A percentile compares a stretch with the other conserved stretches of the same genome.
These are phyloP conservation scores for Carex scoparia DNA, from an alignment of 176 grass and related monocot genomes.

Conservation along the genomic window DNA sequence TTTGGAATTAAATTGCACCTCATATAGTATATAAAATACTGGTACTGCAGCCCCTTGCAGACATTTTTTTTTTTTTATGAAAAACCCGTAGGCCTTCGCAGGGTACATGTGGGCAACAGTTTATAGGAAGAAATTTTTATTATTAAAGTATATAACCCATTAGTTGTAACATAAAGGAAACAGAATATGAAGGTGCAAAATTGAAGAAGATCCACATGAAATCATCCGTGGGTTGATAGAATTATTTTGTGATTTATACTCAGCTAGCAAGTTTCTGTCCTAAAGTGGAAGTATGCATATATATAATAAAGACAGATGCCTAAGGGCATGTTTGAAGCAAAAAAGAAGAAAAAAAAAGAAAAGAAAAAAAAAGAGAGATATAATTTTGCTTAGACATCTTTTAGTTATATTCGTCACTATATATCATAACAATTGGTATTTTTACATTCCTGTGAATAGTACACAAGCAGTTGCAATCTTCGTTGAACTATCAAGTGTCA, in stretches of 20 bases:
- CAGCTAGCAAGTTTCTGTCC: background rate
- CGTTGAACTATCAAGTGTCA: background rate
- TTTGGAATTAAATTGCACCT: conserved; percentile 3
- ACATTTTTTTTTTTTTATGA: too few relatives aligned
- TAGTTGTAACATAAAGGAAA: background rate
- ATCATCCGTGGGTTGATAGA: background rate
- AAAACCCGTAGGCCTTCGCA: too few relatives aligned
- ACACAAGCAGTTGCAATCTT: background rate
- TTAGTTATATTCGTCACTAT: background rate
- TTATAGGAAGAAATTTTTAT: background rate
- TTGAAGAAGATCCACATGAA: background rate
- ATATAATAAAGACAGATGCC: background rate
- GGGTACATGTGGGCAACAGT: background rate
- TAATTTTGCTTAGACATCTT: background rate
- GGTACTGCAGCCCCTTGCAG: background rate
- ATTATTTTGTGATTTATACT: background rate
- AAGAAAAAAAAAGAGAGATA: too few relatives aligned
- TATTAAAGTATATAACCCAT: background rate
- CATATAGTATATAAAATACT: background rate
- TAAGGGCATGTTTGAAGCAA: too few relatives aligned
- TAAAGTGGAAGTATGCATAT: background rate
- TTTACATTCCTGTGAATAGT: background rate
- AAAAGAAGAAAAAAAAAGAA: too few relatives aligned
- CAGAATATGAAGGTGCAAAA: background rate
- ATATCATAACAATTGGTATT: background rate